phyloP scores from a whole-genome alignment of 257 asterid genomes.

The Primulina eburnea region DNA sequence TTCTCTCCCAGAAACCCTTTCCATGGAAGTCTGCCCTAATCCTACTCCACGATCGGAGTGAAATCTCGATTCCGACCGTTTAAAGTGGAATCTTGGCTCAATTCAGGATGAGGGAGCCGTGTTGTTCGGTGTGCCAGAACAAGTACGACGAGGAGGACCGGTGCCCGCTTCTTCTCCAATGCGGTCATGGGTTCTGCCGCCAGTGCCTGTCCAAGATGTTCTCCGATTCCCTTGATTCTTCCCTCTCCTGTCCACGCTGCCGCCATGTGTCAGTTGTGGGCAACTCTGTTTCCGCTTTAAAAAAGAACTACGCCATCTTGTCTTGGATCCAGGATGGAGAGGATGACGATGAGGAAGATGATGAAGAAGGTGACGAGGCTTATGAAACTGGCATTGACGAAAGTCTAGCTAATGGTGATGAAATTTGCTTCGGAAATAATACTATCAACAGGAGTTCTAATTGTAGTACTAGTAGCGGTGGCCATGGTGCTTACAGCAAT shows the following conservation, averaged over 20 bases:
- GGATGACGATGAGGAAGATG: slow-evolving; percentile 69
- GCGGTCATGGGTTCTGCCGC: slow-evolving; percentile 98
- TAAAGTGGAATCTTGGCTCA: too few species aligned
- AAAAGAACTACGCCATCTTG: slow-evolving; percentile 77
- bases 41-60: too few species aligned
- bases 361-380: slow-evolving; percentile 24
- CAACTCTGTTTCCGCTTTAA: slow-evolving; percentile 79
- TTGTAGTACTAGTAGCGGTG: slow-evolving; percentile 23
- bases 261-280: slow-evolving; percentile 90
- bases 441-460: slow-evolving; percentile 11
- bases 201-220: slow-evolving; percentile 85
- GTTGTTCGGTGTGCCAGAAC: slow-evolving; percentile 88
- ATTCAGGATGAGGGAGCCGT: slow-evolving; percentile 62
- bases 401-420: neutral
- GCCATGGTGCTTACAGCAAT: slow-evolving; percentile 30
- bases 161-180: slow-evolving; percentile 93
- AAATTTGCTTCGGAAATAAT: slow-evolving; percentile 22
- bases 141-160: slow-evolving; percentile 89
- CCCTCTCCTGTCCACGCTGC: slow-evolving; percentile 94
- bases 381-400: slow-evolving; percentile 24
- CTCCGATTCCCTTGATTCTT: slow-evolving; percentile 64
- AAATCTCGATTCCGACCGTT: too few species aligned
- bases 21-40: too few species aligned
- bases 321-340: slow-evolving; percentile 67
- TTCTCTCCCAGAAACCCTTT: too few species aligned